Percentiles rank a stretch among this genome's conserved stretches.
phyloP scores from a whole-genome alignment of 768 basidiomycete genomes.

The Leccinum variicolor region DNA sequence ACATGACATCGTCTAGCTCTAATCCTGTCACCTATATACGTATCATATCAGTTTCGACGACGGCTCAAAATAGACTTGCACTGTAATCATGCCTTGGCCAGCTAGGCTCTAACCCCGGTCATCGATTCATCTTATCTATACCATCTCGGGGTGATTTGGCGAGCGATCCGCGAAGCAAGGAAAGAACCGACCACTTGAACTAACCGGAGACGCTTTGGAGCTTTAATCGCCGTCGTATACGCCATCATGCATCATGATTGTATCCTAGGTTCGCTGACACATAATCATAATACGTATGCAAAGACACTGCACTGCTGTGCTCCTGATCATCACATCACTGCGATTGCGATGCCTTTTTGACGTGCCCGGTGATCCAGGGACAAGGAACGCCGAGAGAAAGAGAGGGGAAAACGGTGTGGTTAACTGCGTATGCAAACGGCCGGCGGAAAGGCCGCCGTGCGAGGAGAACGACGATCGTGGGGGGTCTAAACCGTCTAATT shows the following conservation, averaged over 20 bases:
- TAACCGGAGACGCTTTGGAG: neutral
- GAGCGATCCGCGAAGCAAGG: conserved; percentile 25
- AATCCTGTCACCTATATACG: neutral
- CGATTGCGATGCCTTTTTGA: conserved; percentile 4
- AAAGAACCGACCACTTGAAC: neutral
- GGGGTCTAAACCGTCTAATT: neutral
- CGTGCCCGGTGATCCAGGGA: conserved; percentile 2
- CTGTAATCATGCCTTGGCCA: neutral
- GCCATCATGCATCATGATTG: neutral
- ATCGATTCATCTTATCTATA: neutral
- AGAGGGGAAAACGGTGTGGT: conserved; percentile 4
- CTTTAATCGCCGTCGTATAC: neutral
- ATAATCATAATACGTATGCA: neutral
- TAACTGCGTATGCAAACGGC: neutral
- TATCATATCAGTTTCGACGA: too few relatives aligned
- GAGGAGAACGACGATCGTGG: neutral
- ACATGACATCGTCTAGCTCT: neutral
- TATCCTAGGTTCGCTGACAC: neutral
- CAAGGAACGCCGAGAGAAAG: neutral
- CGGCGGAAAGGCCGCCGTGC: conserved; percentile 8
- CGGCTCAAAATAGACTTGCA: neutral
- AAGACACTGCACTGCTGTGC: neutral
- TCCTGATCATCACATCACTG: conserved; percentile 5
- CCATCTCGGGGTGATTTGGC: neutral
- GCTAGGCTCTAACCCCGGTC: too few relatives aligned